Percentiles rank a stretch among this genome's conserved stretches.
phyloP scores from a whole-genome alignment of 1,284 basidiomycete species.

The Fomitopsis schrenkii region DNA sequence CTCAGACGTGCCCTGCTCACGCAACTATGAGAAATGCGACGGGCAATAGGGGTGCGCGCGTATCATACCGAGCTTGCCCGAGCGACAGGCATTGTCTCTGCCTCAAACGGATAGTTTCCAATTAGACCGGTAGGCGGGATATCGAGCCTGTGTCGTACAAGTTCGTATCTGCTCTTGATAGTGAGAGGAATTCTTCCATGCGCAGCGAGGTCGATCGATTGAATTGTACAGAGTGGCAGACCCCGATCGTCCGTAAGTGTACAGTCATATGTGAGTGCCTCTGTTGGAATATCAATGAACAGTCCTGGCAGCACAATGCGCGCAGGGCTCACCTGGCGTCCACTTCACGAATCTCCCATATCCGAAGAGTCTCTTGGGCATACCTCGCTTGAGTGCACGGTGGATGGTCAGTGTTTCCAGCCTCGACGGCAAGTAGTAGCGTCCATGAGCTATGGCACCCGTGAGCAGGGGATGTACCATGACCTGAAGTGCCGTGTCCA shows the following conservation, averaged over 20 bases:
- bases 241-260: conserved; percentile 13
- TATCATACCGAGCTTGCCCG: background rate
- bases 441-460: conserved; percentile 16
- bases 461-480: conserved; percentile 24
- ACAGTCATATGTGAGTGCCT: conserved; percentile 11
- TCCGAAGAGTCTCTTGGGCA: conserved; percentile 13
- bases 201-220: background rate
- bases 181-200: background rate
- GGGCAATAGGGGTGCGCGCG: too few relatives aligned
- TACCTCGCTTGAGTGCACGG: conserved; percentile 7
- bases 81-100: background rate
- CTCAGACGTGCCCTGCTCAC: too few relatives aligned
- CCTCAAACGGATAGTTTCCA: background rate
- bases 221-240: conserved; percentile 7
- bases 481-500: conserved; percentile 33
- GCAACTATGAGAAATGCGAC: too few relatives aligned
- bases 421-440: conserved; percentile 30
- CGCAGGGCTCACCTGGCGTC: conserved; percentile 18
- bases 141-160: background rate
- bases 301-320: too few relatives aligned
- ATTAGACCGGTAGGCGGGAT: background rate
- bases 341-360: conserved; percentile 16
- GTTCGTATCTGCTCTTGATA: background rate
- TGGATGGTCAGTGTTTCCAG: conserved; percentile 15
- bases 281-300: background rate